Conservation (phyloP, 306 rosid species). For the Fagus sylvatica region DNA sequence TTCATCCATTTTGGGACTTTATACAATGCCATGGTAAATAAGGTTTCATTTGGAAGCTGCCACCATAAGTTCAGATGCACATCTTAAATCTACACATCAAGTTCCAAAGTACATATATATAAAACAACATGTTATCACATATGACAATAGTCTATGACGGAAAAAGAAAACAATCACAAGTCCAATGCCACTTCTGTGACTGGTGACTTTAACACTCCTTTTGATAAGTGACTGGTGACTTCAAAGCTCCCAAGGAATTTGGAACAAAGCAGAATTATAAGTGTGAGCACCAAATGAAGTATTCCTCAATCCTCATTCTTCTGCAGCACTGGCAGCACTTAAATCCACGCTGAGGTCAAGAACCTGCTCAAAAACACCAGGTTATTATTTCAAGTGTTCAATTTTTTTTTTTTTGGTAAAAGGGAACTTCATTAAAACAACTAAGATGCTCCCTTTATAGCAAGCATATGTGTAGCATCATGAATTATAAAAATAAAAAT, state of each 20-base stretch:
- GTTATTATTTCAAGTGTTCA: too few relatives aligned
- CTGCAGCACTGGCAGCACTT: slow-evolving; percentile 97
- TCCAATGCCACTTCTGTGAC: background rate
- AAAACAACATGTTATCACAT: background rate
- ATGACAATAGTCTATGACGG: background rate
- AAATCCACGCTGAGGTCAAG: slow-evolving; percentile 92
- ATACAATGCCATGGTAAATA: background rate
- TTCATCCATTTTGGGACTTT: background rate
- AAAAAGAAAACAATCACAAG: background rate
- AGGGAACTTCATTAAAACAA: too few relatives aligned
- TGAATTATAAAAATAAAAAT: background rate
- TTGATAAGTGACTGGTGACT: background rate
- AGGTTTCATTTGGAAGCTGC: background rate
- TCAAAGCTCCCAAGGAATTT: background rate
- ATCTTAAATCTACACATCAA: background rate
- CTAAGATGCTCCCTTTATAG: background rate
- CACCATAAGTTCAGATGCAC: background rate
- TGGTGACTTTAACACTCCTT: background rate
- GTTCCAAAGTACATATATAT: background rate
- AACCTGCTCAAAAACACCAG: slow-evolving; percentile 47
- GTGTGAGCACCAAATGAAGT: background rate
- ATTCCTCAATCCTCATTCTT: slow-evolving; percentile 52
- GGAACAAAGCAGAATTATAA: slow-evolving; percentile 2
- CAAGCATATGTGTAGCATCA: background rate
- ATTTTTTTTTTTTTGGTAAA: too few relatives aligned